phyloP scores from a whole-genome alignment of 2,329 filamentous ascomycete species.

The Ophiocordyceps camponoti-saundersi region DNA sequence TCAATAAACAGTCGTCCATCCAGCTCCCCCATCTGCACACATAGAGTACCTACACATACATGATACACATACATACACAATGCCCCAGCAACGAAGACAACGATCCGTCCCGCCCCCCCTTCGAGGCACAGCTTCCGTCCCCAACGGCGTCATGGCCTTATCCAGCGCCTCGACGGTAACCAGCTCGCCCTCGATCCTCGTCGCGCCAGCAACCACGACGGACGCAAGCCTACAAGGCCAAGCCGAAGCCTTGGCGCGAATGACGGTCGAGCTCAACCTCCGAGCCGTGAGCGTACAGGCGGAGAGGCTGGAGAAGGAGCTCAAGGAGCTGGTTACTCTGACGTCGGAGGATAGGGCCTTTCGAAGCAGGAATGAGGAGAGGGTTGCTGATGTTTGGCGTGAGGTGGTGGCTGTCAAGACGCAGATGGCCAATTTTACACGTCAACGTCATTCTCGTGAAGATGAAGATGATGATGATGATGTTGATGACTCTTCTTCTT shows the following conservation, averaged over 20 bases:
- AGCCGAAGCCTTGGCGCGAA: conserved; percentile 17
- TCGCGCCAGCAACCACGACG: not conserved
- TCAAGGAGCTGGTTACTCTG: conserved; percentile 9
- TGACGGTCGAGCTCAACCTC: conserved; percentile 20
- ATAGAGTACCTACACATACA: no score
- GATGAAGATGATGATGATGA: not conserved
- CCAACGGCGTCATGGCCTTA: not conserved
- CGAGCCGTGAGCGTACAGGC: conserved; percentile 11
- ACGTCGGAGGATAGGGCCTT: conserved; percentile 13
- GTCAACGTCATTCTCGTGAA: no score
- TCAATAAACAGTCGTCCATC: no score
- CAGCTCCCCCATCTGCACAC: no score
- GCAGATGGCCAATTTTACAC: conserved; percentile 6
- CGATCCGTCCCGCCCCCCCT: not conserved
- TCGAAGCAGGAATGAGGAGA: conserved; percentile 11
- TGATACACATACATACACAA: not conserved
- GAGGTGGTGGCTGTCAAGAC: conserved; percentile 15
- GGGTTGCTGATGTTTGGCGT: conserved; percentile 11
- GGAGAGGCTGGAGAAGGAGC: conserved; percentile 12
- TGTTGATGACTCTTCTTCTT: not conserved
- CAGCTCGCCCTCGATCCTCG: not conserved
- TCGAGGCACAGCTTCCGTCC: not conserved
- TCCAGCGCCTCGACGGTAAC: no score
- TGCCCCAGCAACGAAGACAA: not conserved
- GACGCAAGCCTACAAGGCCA: conserved; percentile 4